Evolutionary conservation across 2,329 filamentous ascomycete species (phyloP).

Genomic region (Xenoacremonium recifei): DNA sequence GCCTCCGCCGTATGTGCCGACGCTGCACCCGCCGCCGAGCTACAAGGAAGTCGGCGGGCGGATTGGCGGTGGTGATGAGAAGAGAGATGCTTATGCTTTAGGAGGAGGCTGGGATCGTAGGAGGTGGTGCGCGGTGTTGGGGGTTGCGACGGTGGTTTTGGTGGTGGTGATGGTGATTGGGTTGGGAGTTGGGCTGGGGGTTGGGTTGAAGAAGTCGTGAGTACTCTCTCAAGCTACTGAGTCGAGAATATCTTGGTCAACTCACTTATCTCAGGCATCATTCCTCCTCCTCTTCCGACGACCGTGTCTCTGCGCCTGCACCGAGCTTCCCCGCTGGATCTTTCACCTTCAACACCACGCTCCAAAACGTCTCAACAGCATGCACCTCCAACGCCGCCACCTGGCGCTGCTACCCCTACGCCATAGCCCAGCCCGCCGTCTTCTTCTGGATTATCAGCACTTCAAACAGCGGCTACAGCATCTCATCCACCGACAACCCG

Average conservation of each 20-base stretch:
- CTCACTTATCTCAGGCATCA: no score
- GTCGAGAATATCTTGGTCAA: no score
- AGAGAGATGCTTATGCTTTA: no score
- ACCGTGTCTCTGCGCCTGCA: constrained; percentile 8
- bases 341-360: constrained; percentile 59
- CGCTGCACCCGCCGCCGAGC: constrained; percentile 18
- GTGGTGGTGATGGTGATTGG: constrained; percentile 33
- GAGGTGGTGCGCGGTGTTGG: constrained; percentile 33
- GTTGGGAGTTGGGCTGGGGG: constrained; percentile 38
- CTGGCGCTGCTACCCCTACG: constrained; percentile 62
- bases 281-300: no score
- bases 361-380: constrained; percentile 49
- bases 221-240: not conserved
- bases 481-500: constrained; percentile 55
- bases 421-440: constrained; percentile 41
- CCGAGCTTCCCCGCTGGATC: constrained; percentile 58
- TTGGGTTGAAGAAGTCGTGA: constrained; percentile 33
- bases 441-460: constrained; percentile 62
- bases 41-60: constrained; percentile 18
- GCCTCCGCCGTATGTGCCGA: constrained; percentile 24
- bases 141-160: constrained; percentile 26
- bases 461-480: constrained; percentile 42
- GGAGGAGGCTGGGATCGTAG: constrained; percentile 7
- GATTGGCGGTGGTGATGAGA: no score
- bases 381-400: constrained; percentile 59